phyloP scores from a whole-genome alignment of 495 filamentous ascomycete species.

The Aspergillus bertholletiae region DNA sequence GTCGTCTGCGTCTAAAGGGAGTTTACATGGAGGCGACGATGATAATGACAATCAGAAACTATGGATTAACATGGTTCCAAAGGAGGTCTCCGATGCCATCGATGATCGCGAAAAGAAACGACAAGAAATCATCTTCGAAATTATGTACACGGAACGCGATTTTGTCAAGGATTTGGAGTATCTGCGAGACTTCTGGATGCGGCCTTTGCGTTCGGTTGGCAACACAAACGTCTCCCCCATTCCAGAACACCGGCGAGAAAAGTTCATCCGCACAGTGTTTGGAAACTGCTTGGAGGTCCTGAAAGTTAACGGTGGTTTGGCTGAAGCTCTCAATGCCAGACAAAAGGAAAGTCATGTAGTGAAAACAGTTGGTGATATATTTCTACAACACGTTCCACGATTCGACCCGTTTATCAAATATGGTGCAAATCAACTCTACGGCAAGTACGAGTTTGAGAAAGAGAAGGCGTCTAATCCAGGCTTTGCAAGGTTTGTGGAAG shows the following conservation, averaged over 20 bases:
- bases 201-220: slow-evolving; percentile 70
- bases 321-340: slow-evolving; percentile 79
- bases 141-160: slow-evolving; percentile 98
- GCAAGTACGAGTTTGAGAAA: slow-evolving; percentile 97
- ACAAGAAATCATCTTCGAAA: slow-evolving; percentile 96
- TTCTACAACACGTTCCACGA: slow-evolving; percentile 83
- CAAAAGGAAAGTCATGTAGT: slow-evolving; percentile 91
- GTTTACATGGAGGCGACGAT: slow-evolving; percentile 77
- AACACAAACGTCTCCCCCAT: slow-evolving; percentile 74
- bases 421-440: slow-evolving; percentile 92
- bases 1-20: slow-evolving; percentile 73
- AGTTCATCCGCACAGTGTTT: slow-evolving; percentile 92
- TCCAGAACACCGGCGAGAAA: slow-evolving; percentile 80
- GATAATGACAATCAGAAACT: slow-evolving; percentile 95
- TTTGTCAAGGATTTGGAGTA: slow-evolving; percentile 99
- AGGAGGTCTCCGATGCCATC: slow-evolving; percentile 87
- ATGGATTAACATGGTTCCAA: slow-evolving; percentile 98
- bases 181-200: slow-evolving; percentile 97
- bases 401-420: slow-evolving; percentile 98
- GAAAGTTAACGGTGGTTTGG: slow-evolving; percentile 81
- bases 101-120: slow-evolving; percentile 92
- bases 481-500: slow-evolving; percentile 92
- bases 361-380: slow-evolving; percentile 87
- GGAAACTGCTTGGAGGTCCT: slow-evolving; percentile 95
- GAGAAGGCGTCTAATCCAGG: slow-evolving; percentile 82